Evolutionary conservation across 176 grass and related monocot species (phyloP).

Genomic region (Rhipidocladum racemiflorum): DNA sequence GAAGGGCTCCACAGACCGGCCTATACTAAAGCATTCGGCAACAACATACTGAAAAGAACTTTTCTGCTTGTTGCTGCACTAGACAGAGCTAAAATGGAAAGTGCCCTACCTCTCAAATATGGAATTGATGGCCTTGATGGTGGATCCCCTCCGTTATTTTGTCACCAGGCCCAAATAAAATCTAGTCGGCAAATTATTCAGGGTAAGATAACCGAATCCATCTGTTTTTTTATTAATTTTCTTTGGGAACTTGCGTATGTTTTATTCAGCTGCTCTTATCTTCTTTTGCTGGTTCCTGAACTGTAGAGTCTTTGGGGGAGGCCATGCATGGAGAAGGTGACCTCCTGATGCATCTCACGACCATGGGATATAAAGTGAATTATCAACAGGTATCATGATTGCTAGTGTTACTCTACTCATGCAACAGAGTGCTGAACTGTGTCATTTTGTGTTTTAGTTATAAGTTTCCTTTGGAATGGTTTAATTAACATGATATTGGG

Average conservation of each 20-base stretch:
- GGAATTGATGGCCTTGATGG: conserved; percentile 72
- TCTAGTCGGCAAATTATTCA: conserved; percentile 57
- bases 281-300: conserved; percentile 27
- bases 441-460: not conserved
- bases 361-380: conserved; percentile 52
- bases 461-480: not conserved
- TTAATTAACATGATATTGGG: not conserved
- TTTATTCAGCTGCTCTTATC: not conserved
- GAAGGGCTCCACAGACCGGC: conserved; percentile 30
- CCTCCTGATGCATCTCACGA: conserved; percentile 55
- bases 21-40: conserved; percentile 33
- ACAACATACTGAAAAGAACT: conserved; percentile 57
- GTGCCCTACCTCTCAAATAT: conserved; percentile 38
- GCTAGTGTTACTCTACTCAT: not conserved
- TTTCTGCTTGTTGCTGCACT: conserved; percentile 55
- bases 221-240: not conserved
- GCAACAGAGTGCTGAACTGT: not conserved
- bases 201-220: conserved; percentile 35
- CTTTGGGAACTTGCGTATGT: conserved; percentile 1
- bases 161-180: conserved; percentile 47
- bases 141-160: conserved; percentile 59
- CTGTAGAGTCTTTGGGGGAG: conserved; percentile 57
- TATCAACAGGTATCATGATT: conserved; percentile 54
- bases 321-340: conserved; percentile 77
- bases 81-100: conserved; percentile 61